These are phyloP conservation scores for Cornus kousa DNA, from an alignment of 148 eudicot genomes.

Conservation along the genomic window DNA sequence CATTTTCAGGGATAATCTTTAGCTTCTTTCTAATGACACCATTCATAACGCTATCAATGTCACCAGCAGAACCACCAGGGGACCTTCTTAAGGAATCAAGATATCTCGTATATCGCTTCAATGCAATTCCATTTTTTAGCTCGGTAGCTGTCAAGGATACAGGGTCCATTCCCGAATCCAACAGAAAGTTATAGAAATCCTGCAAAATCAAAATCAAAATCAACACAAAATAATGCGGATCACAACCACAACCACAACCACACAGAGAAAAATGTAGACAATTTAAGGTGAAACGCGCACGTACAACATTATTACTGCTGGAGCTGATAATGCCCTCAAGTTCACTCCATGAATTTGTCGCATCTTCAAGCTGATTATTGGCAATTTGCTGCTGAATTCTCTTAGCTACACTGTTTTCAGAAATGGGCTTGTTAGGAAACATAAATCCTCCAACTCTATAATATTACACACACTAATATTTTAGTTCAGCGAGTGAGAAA, in stretches of 20 bases:
- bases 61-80: slow-evolving; percentile 29
- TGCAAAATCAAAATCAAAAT: slow-evolving; percentile 10
- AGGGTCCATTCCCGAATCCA: slow-evolving; percentile 63
- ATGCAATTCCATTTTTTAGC: slow-evolving; percentile 27
- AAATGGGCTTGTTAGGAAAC: slow-evolving; percentile 12
- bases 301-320: slow-evolving; percentile 55
- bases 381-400: slow-evolving; percentile 54
- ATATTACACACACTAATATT: not conserved
- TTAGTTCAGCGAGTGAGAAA: not conserved
- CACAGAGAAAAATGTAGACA: not conserved
- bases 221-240: not conserved
- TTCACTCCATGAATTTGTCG: slow-evolving; percentile 55
- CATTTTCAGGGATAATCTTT: slow-evolving; percentile 60
- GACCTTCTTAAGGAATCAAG: slow-evolving; percentile 28
- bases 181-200: slow-evolving; percentile 85
- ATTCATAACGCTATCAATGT: slow-evolving; percentile 57
- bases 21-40: slow-evolving; percentile 66
- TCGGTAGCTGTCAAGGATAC: slow-evolving; percentile 30
- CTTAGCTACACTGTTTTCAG: slow-evolving; percentile 51
- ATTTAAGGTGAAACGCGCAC: not conserved
- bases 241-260: not conserved
- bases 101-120: slow-evolving; percentile 60
- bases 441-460: too few relatives aligned
- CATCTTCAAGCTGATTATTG: slow-evolving; percentile 47
- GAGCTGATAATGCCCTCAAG: slow-evolving; percentile 49